Evolutionary conservation across 1,284 basidiomycete species (phyloP).

Genomic region (Rhodotorula sp.): DNA sequence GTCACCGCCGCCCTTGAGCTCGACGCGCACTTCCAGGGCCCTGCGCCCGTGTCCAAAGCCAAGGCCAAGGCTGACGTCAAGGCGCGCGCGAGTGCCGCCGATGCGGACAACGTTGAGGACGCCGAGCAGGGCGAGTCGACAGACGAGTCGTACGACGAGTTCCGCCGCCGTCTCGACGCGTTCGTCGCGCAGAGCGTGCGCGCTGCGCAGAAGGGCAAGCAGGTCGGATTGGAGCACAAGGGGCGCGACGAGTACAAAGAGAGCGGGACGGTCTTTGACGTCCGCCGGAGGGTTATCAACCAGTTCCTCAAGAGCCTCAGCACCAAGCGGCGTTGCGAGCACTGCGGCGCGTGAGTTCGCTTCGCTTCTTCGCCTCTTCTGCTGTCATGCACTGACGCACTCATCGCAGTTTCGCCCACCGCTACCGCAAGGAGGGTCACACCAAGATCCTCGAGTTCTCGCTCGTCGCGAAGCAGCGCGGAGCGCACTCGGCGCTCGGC

Average conservation of each 20-base stretch:
- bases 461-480: slow-evolving; percentile 76
- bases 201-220: slow-evolving; percentile 53
- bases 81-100: slow-evolving; percentile 47
- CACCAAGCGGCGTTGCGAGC: slow-evolving; percentile 66
- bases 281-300: slow-evolving; percentile 76
- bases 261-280: slow-evolving; percentile 78
- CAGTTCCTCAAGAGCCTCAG: slow-evolving; percentile 78
- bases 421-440: slow-evolving; percentile 89
- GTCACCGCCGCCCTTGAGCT: slow-evolving; percentile 76
- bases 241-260: slow-evolving; percentile 83
- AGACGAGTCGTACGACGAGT: slow-evolving; percentile 62
- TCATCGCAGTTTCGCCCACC: slow-evolving; percentile 68
- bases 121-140: slow-evolving; percentile 50
- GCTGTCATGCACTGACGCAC: not conserved
- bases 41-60: slow-evolving; percentile 30
- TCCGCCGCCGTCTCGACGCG: slow-evolving; percentile 68
- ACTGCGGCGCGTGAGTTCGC: slow-evolving; percentile 81
- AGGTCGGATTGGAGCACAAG: slow-evolving; percentile 49
- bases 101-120: slow-evolving; percentile 51
- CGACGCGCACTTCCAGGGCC: slow-evolving; percentile 59
- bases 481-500: slow-evolving; percentile 60
- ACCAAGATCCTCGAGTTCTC: slow-evolving; percentile 95
- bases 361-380: not conserved
- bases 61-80: slow-evolving; percentile 38
- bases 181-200: slow-evolving; percentile 70